Evolutionary conservation across 139 green algal genomes (phyloP).

Genomic region (Chlamydomonas incerta): DNA sequence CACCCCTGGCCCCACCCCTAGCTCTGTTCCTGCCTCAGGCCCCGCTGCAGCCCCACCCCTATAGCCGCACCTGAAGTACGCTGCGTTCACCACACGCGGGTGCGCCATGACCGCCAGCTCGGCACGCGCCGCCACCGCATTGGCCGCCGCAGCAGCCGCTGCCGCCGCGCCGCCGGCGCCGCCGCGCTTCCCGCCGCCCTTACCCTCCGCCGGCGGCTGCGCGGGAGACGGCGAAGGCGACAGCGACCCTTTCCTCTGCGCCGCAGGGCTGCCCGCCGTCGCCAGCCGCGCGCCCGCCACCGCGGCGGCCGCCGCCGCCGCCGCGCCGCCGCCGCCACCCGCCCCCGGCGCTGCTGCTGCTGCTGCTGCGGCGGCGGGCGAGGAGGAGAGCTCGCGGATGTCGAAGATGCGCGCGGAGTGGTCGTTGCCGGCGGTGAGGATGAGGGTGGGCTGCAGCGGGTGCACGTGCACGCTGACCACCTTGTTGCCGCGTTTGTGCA

Average conservation of each 20-base stretch:
- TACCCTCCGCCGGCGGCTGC: constrained; percentile 3
- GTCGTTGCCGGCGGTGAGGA: constrained; percentile 86
- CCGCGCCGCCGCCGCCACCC: background rate
- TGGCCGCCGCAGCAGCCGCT: background rate
- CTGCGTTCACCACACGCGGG: constrained; percentile 82
- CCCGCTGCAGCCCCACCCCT: too few species aligned
- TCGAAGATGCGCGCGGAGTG: constrained; percentile 79
- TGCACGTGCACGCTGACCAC: constrained; percentile 71
- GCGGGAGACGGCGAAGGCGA: background rate
- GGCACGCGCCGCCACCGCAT: background rate
- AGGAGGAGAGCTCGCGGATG: constrained; percentile 64
- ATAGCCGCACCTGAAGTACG: constrained; percentile 72
- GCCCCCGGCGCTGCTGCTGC: background rate
- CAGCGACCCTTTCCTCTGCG: background rate
- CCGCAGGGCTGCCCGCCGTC: too few species aligned
- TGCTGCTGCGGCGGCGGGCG: background rate
- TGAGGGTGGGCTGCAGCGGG: constrained; percentile 72
- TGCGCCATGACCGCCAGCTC: constrained; percentile 59
- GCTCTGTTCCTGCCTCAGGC: too few species aligned
- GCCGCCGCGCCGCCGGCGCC: background rate
- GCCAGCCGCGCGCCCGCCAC: too few species aligned
- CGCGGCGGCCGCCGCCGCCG: background rate
- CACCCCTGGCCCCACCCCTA: too few species aligned
- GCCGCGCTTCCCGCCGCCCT: background rate
- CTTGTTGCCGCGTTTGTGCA: constrained; percentile 55